Conservation (phyloP, 148 eudicot genomes). For the Gaultheria prostrata region DNA sequence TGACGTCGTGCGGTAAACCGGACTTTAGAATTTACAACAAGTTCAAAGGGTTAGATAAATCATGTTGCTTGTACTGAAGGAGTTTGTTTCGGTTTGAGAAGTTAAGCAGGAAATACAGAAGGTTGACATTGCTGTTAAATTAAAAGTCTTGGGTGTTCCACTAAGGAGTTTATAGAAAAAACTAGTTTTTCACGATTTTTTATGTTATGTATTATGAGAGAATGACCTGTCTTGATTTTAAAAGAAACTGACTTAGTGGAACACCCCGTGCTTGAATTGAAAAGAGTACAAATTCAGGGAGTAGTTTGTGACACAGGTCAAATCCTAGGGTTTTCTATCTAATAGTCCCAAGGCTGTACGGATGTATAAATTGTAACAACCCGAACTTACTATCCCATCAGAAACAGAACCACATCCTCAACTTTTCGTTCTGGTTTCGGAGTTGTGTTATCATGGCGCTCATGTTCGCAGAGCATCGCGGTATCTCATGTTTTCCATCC, state of each 20-base stretch:
- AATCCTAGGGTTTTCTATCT: background rate
- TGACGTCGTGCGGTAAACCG: background rate
- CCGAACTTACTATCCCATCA: background rate
- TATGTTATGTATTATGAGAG: too few species aligned
- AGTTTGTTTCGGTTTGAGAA: background rate
- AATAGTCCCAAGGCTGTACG: background rate
- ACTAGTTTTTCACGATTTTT: too few species aligned
- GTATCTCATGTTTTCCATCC: too few species aligned
- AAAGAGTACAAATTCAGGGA: background rate
- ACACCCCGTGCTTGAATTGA: background rate
- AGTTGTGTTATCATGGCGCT: too few species aligned
- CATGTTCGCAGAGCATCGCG: too few species aligned
- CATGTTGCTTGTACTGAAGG: background rate
- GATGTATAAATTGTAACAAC: background rate
- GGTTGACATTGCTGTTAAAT: background rate
- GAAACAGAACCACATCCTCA: background rate
- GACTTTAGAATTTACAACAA: background rate
- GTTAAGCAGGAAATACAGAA: background rate
- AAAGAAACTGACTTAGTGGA: too few species aligned
- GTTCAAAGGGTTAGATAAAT: background rate
- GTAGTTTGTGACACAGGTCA: background rate
- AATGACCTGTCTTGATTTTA: too few species aligned
- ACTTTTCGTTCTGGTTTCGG: too few species aligned
- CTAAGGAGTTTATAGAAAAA: too few species aligned
- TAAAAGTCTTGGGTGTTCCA: background rate